Base-by-base conservation (phyloP, 352 stramenopile species). In the Globisporangium perplexum region DNA sequence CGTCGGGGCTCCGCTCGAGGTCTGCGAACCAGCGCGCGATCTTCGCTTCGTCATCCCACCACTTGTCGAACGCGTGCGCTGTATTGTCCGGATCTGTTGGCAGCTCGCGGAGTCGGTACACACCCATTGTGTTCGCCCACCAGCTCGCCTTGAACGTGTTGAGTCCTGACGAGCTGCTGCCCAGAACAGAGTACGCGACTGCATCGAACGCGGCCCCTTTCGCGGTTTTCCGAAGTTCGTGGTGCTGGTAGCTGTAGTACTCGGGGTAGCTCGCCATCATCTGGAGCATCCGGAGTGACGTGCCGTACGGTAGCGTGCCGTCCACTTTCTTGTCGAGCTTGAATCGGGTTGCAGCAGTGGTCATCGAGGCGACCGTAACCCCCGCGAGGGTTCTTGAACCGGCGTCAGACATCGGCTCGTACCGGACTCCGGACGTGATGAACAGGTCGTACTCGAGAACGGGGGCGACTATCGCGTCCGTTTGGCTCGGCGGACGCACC, bases 81-180 rank as follows among this genome's bases (percentile, higher is more conserved):
- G 12, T 41, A 6, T 26, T 30, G 7, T 15, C 23, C 0, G 10
- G 24, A 8, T 46, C 33, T 1, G 7, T 23, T 30, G 66, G 47
- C 7, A 66, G 42, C 46, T 77, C 68, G 14, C 52, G 59, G 7
- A 77, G 57, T 6, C 62, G 63, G 47, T 57, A 72, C 7, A 72
- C 65, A 1, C 31, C 58, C 65, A 73, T 72, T 0, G 65, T 72
- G 35, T 77, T 77, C 4, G 35, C 56, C 62, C 53, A 69, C 57
- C 60, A 77, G 45, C 64, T 65, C 2, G 15, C 12, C 43, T 72
- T 71, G 47, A 69, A 72, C 3, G 59, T 67, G 33, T 70, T 74
- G 44, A 74, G 44, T 4, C 68, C 68, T 18, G 65, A 70, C 39
- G 62, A 62, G 17, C 50, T 59, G 20, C 64, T 44, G 7, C 68